Evolutionary conservation across 1,139 yeast species (phyloP), one percentile per base, ranked within the genome.

Genomic region (Lipomyces yarrowii): DNA sequence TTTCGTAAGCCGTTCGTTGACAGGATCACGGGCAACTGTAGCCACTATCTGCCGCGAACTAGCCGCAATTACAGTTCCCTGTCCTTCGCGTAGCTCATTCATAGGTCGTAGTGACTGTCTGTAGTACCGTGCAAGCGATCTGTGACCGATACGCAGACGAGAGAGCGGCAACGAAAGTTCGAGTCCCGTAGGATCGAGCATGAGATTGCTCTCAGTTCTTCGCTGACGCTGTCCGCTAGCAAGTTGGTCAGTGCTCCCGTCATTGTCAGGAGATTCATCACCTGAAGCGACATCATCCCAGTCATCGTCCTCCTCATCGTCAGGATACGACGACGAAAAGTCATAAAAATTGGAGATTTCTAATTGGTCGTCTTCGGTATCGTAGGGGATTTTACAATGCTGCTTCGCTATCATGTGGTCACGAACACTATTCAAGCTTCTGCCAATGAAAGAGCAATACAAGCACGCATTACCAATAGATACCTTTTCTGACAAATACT

Each of bases 21-120:
- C 77, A 26, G 77, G 75, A 56, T 76, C 78, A n/a, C 73, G 71
- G n/a, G 73, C 66, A 26, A 52, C 52, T 3, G 57, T 15, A 10
- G 57, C 39, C 10, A 64, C 35, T 30, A 37, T n/a, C 21, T 52
- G 58, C 13, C 64, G 46, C 32, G 63, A 52, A 51, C 55, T 39
- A 26, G 97, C 98, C 46, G 98, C 96, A 75, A 91, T 84, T 37
- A 94, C 89, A 0, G 98, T 94, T 71, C 96, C 96, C 79, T 91
- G 97, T 59, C 97, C 98, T 76, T 92, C 97, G 42, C 88, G 83
- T 56, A 89, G 82, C 61, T 85, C 85, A 67, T 84, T 80, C 68
- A 90, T 93, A 1, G 96, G 96, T 64, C 88, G 87, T 72, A 91
- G 79, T 75, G 89, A 87, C 81, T 92, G 96, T 76, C 88, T 88